These are phyloP conservation scores for Lactarius akahatsu DNA, from an alignment of 768 basidiomycete species.

Conservation along the genomic window DNA sequence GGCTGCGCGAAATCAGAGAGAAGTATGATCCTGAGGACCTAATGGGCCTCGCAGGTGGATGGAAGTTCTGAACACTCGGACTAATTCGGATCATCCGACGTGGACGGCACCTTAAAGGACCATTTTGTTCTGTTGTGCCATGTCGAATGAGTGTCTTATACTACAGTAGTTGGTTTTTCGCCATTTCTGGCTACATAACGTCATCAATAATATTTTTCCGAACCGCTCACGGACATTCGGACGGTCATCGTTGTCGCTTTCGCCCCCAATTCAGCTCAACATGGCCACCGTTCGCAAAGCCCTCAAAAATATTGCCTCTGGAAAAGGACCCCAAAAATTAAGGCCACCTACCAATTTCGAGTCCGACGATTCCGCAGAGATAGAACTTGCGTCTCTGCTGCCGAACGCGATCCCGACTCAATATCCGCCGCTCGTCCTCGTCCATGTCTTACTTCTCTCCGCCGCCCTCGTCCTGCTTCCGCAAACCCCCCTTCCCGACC, in stretches of 20 bases:
- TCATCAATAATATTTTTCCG: no score
- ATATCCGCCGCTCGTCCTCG: conserved; percentile 19
- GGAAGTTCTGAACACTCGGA: conserved; percentile 6
- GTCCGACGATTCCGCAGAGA: neutral
- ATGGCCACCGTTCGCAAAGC: conserved; percentile 22
- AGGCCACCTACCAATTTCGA: neutral
- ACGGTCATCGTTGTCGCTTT: no score
- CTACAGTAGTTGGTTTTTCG: no score
- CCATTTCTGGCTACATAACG: neutral
- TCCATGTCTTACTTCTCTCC: conserved; percentile 20
- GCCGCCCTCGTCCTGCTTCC: conserved; percentile 21
- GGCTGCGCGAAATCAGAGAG: conserved; percentile 15
- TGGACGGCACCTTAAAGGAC: neutral
- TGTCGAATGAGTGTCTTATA: neutral
- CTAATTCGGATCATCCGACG: neutral
- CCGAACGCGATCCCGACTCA: conserved; percentile 20
- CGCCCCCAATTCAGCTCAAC: neutral
- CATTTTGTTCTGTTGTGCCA: neutral
- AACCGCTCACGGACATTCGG: no score
- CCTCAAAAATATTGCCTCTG: conserved; percentile 14
- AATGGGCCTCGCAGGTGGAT: conserved; percentile 19
- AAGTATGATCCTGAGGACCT: conserved; percentile 11
- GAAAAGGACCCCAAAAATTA: conserved; percentile 1
- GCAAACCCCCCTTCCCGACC: conserved; percentile 11
- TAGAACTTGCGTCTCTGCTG: conserved; percentile 15